These are phyloP conservation scores for Leccinellum albellum DNA, from an alignment of 768 basidiomycete genomes.

Conservation along the genomic window DNA sequence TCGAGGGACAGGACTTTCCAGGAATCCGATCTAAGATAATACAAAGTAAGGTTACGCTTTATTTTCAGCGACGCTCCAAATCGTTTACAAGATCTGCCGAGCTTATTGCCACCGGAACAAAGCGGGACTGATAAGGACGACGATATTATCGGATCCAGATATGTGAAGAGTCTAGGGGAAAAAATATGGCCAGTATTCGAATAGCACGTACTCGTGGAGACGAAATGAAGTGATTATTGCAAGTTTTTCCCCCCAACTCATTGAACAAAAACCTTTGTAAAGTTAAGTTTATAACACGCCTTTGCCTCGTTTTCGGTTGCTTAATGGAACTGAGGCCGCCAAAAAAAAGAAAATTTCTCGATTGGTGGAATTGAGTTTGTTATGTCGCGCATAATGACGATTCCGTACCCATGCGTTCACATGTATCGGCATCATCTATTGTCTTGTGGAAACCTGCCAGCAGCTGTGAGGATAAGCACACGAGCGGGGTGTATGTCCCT, in stretches of 20 bases:
- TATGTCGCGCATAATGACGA: neutral
- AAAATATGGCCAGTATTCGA: neutral
- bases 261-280: neutral
- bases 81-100: constrained; percentile 7
- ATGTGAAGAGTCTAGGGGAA: neutral
- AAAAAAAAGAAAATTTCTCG: neutral
- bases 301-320: constrained; percentile 24
- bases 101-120: constrained; percentile 20
- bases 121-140: constrained; percentile 1
- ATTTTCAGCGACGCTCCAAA: neutral
- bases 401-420: neutral
- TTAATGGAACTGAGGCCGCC: constrained; percentile 13
- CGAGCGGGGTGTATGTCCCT: neutral
- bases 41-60: neutral
- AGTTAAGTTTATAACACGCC: constrained; percentile 21
- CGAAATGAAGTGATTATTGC: constrained; percentile 5
- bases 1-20: neutral
- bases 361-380: constrained; percentile 1
- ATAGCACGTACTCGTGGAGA: neutral
- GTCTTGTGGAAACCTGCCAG: neutral
- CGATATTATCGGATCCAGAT: neutral
- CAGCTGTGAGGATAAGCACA: neutral
- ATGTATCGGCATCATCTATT: neutral
- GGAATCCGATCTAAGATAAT: neutral
- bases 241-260: neutral